These are phyloP conservation scores for Echinochloa phyllopogon DNA, from an alignment of 176 grass and related monocot genomes.

Conservation along the genomic window DNA sequence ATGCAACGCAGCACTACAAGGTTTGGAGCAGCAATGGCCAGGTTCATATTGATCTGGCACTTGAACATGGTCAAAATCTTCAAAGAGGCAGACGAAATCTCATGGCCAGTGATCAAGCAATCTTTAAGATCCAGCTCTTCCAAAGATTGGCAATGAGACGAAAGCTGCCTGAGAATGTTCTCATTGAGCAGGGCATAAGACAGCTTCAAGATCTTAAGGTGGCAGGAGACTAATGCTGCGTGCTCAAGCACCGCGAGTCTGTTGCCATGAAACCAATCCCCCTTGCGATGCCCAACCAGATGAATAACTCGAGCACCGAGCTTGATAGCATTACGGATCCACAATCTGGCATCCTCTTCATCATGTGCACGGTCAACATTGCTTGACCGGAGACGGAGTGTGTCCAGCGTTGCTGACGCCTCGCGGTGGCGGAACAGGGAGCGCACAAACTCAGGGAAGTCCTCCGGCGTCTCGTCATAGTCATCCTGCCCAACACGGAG, in stretches of 20 bases:
- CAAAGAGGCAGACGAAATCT: slow-evolving; percentile 1
- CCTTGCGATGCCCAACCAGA: background rate
- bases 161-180: slow-evolving; percentile 2
- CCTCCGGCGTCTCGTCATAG: background rate
- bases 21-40: slow-evolving; percentile 2
- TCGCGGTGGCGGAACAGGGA: background rate
- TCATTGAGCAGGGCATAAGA: slow-evolving; percentile 6
- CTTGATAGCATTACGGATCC: background rate
- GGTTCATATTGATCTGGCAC: background rate
- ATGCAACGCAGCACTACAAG: slow-evolving; percentile 6
- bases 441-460: slow-evolving; percentile 1
- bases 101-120: background rate
- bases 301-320: background rate
- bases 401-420: background rate
- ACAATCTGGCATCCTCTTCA: background rate
- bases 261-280: background rate
- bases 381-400: background rate
- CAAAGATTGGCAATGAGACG: slow-evolving; percentile 14
- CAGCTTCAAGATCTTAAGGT: slow-evolving; percentile 43
- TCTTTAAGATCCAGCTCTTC: slow-evolving; percentile 36
- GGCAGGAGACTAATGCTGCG: background rate
- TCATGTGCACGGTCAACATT: background rate
- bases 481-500: background rate
- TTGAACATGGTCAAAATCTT: slow-evolving; percentile 33
- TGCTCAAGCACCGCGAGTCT: background rate